phyloP scores from a whole-genome alignment of 2,329 filamentous ascomycete species.

The Fusarium agapanthi region DNA sequence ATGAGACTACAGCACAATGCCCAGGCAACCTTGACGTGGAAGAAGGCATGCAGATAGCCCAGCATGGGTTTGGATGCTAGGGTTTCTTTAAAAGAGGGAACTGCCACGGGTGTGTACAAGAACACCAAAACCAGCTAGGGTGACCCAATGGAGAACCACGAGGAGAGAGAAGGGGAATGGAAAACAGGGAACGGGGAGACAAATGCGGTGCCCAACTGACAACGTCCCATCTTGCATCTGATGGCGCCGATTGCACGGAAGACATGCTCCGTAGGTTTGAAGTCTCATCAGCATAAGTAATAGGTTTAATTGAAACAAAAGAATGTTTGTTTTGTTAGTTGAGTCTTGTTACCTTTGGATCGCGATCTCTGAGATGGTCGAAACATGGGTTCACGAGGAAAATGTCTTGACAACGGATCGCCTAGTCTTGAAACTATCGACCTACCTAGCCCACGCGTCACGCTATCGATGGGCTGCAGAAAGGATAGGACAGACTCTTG shows the following conservation, averaged over 20 bases:
- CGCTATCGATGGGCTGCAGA: slow-evolving; percentile 24
- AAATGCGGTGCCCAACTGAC: slow-evolving; percentile 9
- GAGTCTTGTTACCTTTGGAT: slow-evolving; percentile 10
- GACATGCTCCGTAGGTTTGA: slow-evolving; percentile 19
- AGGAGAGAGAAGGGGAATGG: not conserved
- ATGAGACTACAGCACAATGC: slow-evolving; percentile 1
- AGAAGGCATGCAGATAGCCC: slow-evolving; percentile 7
- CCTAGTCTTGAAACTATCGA: slow-evolving; percentile 27
- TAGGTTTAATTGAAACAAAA: slow-evolving; percentile 7
- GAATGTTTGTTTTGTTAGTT: slow-evolving; percentile 4
- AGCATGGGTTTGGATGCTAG: slow-evolving; percentile 17
- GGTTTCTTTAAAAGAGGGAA: not conserved
- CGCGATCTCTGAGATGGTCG: slow-evolving; percentile 20
- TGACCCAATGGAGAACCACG: not conserved
- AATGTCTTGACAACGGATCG: slow-evolving; percentile 24
- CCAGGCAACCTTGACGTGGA: slow-evolving; percentile 12
- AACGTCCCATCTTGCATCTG: slow-evolving; percentile 9
- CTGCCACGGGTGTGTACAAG: not conserved
- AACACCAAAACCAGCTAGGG: not conserved
- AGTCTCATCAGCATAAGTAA: not conserved
- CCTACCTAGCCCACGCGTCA: slow-evolving; percentile 22
- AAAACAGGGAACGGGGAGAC: slow-evolving; percentile 31
- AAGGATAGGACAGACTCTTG: not conserved
- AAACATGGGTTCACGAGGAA: slow-evolving; percentile 20
- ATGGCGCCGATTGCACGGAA: slow-evolving; percentile 19